A percentile compares a stretch with the other conserved stretches of the same genome.
These are phyloP conservation scores for Fragaria ananassa DNA, from an alignment of 306 rosid species.

Conservation along the genomic window DNA sequence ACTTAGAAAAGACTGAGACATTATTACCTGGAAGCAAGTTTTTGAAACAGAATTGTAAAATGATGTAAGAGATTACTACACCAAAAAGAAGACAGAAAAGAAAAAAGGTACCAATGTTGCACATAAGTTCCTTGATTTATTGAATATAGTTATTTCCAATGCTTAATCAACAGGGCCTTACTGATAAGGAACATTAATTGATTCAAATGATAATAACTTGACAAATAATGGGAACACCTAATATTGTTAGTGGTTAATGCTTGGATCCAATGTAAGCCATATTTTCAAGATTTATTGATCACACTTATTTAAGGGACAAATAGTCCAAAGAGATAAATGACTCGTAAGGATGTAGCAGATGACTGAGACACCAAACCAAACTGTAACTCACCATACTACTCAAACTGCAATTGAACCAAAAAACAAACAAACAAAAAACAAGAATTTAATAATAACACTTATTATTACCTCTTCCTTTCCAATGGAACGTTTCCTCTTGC, in stretches of 20 bases:
- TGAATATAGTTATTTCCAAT: neutral
- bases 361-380: conserved; percentile 2
- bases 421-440: neutral
- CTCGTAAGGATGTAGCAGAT: neutral
- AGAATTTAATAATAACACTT: neutral
- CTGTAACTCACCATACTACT: neutral
- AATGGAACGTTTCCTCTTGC: conserved; percentile 30
- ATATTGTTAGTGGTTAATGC: neutral
- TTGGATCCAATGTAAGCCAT: neutral
- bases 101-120: neutral
- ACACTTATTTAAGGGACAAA: neutral
- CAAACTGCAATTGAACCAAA: neutral
- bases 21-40: neutral
- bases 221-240: neutral
- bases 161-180: neutral
- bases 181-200: neutral
- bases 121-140: neutral
- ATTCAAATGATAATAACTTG: neutral
- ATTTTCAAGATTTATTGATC: neutral
- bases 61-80: neutral
- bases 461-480: conserved; percentile 34
- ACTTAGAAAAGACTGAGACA: neutral
- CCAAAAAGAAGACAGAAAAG: neutral
- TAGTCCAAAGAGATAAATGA: neutral
- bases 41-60: neutral